Base-by-base conservation (phyloP, 257 asterid genomes). In the Ballota nigra region DNA sequence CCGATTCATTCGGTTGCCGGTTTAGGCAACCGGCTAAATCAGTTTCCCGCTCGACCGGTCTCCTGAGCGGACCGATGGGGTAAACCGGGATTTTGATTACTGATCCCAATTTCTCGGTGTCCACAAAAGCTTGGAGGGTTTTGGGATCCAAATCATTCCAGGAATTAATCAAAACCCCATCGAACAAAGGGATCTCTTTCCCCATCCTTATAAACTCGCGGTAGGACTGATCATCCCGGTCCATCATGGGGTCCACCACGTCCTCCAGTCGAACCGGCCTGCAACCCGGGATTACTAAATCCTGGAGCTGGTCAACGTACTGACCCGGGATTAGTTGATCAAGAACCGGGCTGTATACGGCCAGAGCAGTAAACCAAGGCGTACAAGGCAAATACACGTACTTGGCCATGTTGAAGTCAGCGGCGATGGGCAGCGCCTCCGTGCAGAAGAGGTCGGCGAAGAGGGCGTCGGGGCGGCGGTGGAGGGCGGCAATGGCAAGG, bases 121-220 rank as follows among this genome's bases (percentile, higher is more conserved):
- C 81, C 18, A 72, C 66, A 2, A 87, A 67, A 8, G 93, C 90
- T 69, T 77, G 56, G 24, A 92, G 68, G 0, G 96, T 79, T 16
- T n/a, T 7, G 1, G 80, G 80, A 24, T 92, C 96, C 47, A 84
- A 68, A 29, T 78, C 89, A 3, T 74, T 83, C 96, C 96, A 92
- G 0, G 96, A 83, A 15, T 89, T 92, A 33, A 85, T 56, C 76
- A 92, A 66, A 23, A 92, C 74, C 73, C 97, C 97, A 61, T 92
- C 96, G 5, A 66, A 76, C 1, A 41, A 26, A 0, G 75, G 22
- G 24, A 75, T 29, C 59, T 52, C 73, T 4, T 1, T 33, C 33
- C 87, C 85, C 53, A 20, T 36, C 11, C 63, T 43, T 2, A 86
- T 0, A 40, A 78, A 85, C 69, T 83, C 96, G 1, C 1, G 0